A percentile compares a stretch with the other conserved stretches of the same genome.
Conservation (phyloP, 164 flowering plant species). For the Nelumbo lutea region DNA sequence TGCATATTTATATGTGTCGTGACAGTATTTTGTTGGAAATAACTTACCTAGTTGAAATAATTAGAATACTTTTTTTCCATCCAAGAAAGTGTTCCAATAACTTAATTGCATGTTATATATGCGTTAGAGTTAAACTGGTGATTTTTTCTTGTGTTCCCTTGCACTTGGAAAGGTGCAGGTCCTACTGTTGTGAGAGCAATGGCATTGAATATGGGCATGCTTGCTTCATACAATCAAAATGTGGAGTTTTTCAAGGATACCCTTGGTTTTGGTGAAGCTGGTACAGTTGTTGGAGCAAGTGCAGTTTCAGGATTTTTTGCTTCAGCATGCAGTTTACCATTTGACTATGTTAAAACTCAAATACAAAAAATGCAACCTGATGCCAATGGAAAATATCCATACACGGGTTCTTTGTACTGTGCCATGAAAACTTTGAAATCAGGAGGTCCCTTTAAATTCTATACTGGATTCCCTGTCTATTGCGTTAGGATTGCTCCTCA, state of each 20-base stretch:
- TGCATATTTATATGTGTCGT: not conserved
- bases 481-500: constrained; percentile 25
- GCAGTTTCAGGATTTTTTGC: constrained; percentile 30
- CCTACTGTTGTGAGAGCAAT: constrained; percentile 67
- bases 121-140: not conserved
- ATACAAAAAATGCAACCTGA: constrained; percentile 31
- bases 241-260: constrained; percentile 50
- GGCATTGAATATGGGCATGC: constrained; percentile 77
- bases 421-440: constrained; percentile 22
- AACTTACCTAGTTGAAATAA: not conserved
- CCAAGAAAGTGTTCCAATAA: not conserved
- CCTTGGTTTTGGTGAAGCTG: constrained; percentile 42
- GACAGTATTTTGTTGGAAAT: not conserved
- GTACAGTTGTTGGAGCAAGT: constrained; percentile 41
- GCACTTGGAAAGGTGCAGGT: constrained; percentile 35
- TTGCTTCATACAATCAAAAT: constrained; percentile 65
- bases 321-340: constrained; percentile 23
- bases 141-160: not conserved
- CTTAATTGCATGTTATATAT: not conserved
- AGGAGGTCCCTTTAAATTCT: constrained; percentile 24
- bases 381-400: constrained; percentile 25
- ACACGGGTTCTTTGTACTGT: constrained; percentile 25
- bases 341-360: constrained; percentile 27
- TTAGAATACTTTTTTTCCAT: not conserved
- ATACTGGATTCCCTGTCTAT: constrained; percentile 25